A percentile compares a stretch with the other conserved stretches of the same genome.
Conservation (phyloP, 306 rosid species). For the Spatholobus suberectus region DNA sequence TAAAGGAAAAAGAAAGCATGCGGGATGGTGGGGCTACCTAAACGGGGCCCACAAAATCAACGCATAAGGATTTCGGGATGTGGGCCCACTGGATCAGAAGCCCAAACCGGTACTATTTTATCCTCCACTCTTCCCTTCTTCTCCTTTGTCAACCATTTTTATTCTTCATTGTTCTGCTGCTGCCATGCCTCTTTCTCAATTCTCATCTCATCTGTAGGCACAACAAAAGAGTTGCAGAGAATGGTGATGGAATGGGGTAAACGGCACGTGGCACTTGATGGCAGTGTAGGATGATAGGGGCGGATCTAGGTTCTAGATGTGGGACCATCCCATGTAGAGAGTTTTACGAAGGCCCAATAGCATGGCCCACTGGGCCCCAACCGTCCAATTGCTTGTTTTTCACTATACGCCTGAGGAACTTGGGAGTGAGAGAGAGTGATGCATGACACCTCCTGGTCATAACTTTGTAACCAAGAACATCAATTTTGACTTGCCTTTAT, state of each 20-base stretch:
- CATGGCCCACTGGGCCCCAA: conserved; percentile 43
- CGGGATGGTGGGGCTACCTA: conserved; percentile 31
- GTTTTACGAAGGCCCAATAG: conserved; percentile 38
- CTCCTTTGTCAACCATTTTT: conserved; percentile 41
- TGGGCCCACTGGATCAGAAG: conserved; percentile 39
- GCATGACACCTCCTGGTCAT: conserved; percentile 11
- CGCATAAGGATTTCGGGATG: not conserved
- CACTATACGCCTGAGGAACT: not conserved
- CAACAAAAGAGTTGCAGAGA: conserved; percentile 46
- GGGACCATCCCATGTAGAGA: conserved; percentile 32
- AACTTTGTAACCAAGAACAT: conserved; percentile 31
- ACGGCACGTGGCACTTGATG: conserved; percentile 46
- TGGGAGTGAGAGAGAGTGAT: not conserved
- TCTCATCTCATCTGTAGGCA: conserved; percentile 20
- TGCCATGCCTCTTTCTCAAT: conserved; percentile 6
- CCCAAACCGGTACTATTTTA: conserved; percentile 22
- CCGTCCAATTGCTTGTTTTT: conserved; percentile 4
- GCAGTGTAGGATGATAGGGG: conserved; percentile 1
- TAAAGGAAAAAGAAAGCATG: conserved; percentile 37
- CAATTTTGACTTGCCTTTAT: conserved; percentile 38
- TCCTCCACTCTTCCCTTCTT: not conserved
- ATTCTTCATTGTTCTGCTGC: not conserved
- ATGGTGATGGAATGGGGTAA: conserved; percentile 39
- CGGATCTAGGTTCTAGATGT: conserved; percentile 46
- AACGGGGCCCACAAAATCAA: conserved; percentile 48